These are phyloP conservation scores for Xylaria palmicola DNA, from an alignment of 495 filamentous ascomycete species.

Conservation along the genomic window DNA sequence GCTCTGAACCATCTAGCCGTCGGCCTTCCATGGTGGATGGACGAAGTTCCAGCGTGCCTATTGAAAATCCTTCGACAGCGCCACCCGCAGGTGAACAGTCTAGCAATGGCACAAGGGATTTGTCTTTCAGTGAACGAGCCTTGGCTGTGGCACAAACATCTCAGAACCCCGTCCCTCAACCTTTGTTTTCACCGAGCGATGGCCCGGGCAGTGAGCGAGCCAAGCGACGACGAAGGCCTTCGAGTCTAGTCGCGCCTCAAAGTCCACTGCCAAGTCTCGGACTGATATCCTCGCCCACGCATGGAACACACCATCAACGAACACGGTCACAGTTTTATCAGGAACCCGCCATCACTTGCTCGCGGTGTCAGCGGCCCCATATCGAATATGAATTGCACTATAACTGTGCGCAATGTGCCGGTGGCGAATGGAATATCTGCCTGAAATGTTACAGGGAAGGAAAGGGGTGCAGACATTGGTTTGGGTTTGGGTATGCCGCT, in stretches of 20 bases:
- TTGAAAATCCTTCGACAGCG: conserved; percentile 10
- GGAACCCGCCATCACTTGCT: conserved; percentile 73
- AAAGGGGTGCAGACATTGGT: conserved; percentile 77
- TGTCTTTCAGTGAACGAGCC: conserved; percentile 31
- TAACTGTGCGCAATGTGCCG: conserved; percentile 66
- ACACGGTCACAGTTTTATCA: conserved; percentile 49
- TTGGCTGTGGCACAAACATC: conserved; percentile 19
- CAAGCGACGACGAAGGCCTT: conserved; percentile 24
- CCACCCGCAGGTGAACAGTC: conserved; percentile 7
- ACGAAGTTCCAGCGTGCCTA: conserved; percentile 38
- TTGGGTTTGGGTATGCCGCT: conserved; percentile 68
- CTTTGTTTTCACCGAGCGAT: conserved; percentile 23
- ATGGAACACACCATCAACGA: conserved; percentile 27
- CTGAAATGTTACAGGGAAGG: conserved; percentile 70
- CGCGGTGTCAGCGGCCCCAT: conserved; percentile 59
- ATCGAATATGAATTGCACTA: conserved; percentile 84
- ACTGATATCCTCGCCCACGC: conserved; percentile 25
- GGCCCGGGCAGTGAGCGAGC: conserved; percentile 20
- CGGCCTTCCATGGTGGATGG: conserved; percentile 41
- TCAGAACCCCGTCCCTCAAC: conserved; percentile 9
- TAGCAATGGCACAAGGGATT: conserved; percentile 18
- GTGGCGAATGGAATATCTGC: conserved; percentile 75
- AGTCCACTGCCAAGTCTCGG: conserved; percentile 31
- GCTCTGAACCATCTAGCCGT: conserved; percentile 28
- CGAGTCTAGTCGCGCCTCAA: conserved; percentile 22